Evolutionary conservation across 2,329 filamentous ascomycete genomes (phyloP).

Genomic region (Beauveria rudraprayagi): DNA sequence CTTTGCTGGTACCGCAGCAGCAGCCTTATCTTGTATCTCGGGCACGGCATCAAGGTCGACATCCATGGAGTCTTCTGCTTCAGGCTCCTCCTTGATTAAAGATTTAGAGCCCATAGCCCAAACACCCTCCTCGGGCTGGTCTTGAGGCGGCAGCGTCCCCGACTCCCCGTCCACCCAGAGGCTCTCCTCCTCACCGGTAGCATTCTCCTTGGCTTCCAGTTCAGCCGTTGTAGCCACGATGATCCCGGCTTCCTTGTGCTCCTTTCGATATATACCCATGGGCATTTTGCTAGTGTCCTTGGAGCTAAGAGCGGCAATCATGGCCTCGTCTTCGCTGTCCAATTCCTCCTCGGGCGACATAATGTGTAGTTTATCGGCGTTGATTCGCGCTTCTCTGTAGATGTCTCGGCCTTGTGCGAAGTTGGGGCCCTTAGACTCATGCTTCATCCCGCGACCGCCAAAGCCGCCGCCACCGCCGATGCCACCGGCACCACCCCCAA

Average conservation of each 20-base stretch:
- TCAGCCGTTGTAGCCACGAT: constrained; percentile 50
- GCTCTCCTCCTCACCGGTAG: constrained; percentile 35
- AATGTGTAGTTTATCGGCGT: constrained; percentile 46
- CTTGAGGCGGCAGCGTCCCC: constrained; percentile 18
- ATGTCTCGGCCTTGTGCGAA: constrained; percentile 28
- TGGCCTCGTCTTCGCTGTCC: constrained; percentile 36
- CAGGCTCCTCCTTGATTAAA: constrained; percentile 38
- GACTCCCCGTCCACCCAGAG: constrained; percentile 35
- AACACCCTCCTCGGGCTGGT: constrained; percentile 28
- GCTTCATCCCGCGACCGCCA: constrained; percentile 22
- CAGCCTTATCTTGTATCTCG: background rate
- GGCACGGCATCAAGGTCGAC: constrained; percentile 9
- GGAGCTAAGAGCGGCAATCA: constrained; percentile 27
- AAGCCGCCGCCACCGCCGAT: constrained; percentile 20
- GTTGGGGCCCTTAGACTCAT: constrained; percentile 27
- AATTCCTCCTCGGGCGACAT: constrained; percentile 36
- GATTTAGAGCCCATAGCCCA: constrained; percentile 35
- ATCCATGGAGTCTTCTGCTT: constrained; percentile 26
- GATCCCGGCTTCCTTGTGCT: constrained; percentile 46
- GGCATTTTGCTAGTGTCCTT: constrained; percentile 34
- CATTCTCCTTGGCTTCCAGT: constrained; percentile 45
- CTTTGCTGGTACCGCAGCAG: constrained; percentile 12
- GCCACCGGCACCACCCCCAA: constrained; percentile 21
- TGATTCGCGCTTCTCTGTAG: constrained; percentile 41
- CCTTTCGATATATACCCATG: constrained; percentile 47